Evolutionary conservation across 805 yeast species (phyloP), one percentile per base, ranked within the genome.

Genomic region (Metschnikowia koreensis): DNA sequence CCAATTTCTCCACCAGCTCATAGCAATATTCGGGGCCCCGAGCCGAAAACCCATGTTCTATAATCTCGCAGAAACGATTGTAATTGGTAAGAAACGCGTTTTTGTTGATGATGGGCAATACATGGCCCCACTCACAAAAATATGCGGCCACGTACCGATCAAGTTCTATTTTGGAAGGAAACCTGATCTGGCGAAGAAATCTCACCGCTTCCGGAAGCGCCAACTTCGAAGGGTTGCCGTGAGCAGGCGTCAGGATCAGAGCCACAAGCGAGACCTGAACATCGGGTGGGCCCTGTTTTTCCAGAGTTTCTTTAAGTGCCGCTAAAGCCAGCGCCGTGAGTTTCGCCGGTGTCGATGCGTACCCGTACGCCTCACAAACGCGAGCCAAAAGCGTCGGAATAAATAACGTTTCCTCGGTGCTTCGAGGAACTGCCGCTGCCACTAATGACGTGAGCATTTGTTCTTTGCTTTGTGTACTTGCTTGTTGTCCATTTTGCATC

Each of bases 81-180:
- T 87, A 89, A 55, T 82, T 81, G 22, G 73, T 70, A 63, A 86
- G 73, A 60, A 91, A 91, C n/a, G 82, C 77, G 41, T 80, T 80
- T 56, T 82, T 82, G 64, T 88, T 89, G 48, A 91, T 62, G 13
- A 89, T 74, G 0, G 96, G 96, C 22, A 85, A 73, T 6, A 82
- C 68, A 27, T 80, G 75, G 29, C 87, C 85, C 96, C 97, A 91
- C 52, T 86, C 85, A 55, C 82, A 83, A 68, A 89, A 90, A 63
- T 80, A 91, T 3, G 82, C 64, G 0, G 86, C 77, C 16, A 87
- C 77, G 31, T 88, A 75, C 27, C 83, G 82, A 66, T 91, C 96
- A 51, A 89, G 66, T 52, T 82, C 81, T 26, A 81, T 65, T 50
- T 85, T 76, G 22, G 84, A 72, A 1, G 78, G 77, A 2, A 74